phyloP scores from a whole-genome alignment of 306 rosid species.

The Malus domestica region DNA sequence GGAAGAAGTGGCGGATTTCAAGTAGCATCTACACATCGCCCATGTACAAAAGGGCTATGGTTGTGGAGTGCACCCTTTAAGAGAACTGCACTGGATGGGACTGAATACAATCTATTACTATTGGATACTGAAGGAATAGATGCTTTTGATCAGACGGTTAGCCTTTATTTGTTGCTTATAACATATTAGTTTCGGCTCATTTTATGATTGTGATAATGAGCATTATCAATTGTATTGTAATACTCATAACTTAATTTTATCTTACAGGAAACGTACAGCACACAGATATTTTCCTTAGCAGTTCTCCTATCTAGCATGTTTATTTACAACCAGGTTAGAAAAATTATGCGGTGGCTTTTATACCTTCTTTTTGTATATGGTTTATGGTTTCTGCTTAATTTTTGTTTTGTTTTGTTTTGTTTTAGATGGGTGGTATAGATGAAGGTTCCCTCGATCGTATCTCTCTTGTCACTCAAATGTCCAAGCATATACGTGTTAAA shows the following conservation, averaged over 20 bases:
- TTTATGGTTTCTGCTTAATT: neutral
- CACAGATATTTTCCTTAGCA: constrained; percentile 88
- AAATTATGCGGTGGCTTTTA: neutral
- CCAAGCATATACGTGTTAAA: constrained; percentile 84
- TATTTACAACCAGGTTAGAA: constrained; percentile 83
- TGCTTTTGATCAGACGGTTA: constrained; percentile 91
- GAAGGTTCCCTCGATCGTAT: constrained; percentile 92
- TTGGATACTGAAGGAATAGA: constrained; percentile 95
- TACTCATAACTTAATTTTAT: neutral
- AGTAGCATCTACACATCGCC: constrained; percentile 85
- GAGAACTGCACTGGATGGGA: constrained; percentile 91
- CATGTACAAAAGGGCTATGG: constrained; percentile 98
- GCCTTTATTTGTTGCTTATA: constrained; percentile 12
- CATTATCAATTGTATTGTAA: neutral
- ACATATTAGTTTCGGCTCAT: neutral
- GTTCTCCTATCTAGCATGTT: constrained; percentile 95
- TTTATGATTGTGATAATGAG: neutral
- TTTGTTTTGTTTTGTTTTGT: neutral
- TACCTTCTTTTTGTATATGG: neutral
- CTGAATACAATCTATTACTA: constrained; percentile 74
- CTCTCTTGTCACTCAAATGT: constrained; percentile 93
- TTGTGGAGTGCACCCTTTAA: constrained; percentile 87
- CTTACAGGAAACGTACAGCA: constrained; percentile 86
- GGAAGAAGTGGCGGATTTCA: constrained; percentile 92
- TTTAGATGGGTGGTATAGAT: constrained; percentile 90